phyloP scores from a whole-genome alignment of 805 yeast genomes.

The Komagataella ulmi region DNA sequence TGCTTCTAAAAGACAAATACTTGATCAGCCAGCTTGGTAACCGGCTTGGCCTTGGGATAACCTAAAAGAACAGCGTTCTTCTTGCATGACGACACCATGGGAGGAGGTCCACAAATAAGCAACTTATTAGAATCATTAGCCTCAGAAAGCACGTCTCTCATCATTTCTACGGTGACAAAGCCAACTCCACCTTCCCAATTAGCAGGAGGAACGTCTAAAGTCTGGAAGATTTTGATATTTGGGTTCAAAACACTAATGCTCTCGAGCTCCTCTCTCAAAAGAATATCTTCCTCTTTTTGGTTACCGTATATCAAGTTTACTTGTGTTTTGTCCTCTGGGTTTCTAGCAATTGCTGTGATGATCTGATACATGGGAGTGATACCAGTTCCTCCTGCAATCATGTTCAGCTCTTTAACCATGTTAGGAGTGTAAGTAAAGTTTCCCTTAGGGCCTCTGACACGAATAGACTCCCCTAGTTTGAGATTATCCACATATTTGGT shows the following conservation, averaged over 20 bases:
- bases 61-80: conserved; percentile 67
- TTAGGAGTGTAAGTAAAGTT: conserved; percentile 72
- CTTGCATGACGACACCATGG: conserved; percentile 78
- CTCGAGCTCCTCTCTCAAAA: conserved; percentile 72
- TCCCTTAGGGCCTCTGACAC: conserved; percentile 86
- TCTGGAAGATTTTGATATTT: conserved; percentile 55
- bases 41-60: conserved; percentile 73
- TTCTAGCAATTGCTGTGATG: conserved; percentile 62
- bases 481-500: conserved; percentile 62
- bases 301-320: conserved; percentile 72
- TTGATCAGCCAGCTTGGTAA: conserved; percentile 82
- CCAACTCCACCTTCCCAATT: conserved; percentile 73
- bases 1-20: conserved; percentile 61
- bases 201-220: conserved; percentile 60
- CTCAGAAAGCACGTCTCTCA: conserved; percentile 50
- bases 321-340: conserved; percentile 70
- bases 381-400: conserved; percentile 98
- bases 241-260: conserved; percentile 42
- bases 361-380: conserved; percentile 94
- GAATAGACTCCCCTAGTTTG: conserved; percentile 66
- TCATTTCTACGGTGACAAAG: conserved; percentile 63
- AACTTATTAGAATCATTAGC: conserved; percentile 51
- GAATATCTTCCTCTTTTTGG: conserved; percentile 65
- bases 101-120: conserved; percentile 89
- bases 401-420: conserved; percentile 59